Percentiles rank a stretch among this genome's conserved stretches.
These are phyloP conservation scores for Ophiostoma ulmi DNA, from an alignment of 2,329 filamentous ascomycete species.

Conservation along the genomic window DNA sequence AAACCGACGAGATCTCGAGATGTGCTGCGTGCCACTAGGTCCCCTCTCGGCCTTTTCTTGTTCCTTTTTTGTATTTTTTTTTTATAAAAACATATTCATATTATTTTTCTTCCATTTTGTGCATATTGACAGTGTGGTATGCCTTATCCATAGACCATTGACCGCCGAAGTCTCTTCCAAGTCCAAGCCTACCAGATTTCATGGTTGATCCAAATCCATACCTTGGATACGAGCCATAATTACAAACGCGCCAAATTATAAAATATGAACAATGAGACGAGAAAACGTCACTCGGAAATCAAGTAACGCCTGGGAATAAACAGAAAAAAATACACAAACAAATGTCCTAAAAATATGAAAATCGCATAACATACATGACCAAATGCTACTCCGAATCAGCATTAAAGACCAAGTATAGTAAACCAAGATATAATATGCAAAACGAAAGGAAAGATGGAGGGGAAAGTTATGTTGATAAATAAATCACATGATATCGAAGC, in stretches of 20 bases:
- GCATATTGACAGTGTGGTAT: not conserved
- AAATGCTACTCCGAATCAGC: not conserved
- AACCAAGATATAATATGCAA: not conserved
- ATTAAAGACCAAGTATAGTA: not conserved
- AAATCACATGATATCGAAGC: not conserved
- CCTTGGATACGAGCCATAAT: not conserved
- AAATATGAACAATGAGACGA: not conserved
- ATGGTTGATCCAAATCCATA: conserved; percentile 2
- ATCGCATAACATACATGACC: not conserved
- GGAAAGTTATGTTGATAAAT: not conserved
- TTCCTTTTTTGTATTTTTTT: not conserved
- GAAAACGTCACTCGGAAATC: not conserved
- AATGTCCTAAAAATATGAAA: not conserved
- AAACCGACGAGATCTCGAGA: not conserved
- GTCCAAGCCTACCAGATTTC: not conserved
- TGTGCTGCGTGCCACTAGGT: not conserved
- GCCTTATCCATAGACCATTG: not conserved
- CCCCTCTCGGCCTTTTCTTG: not conserved
- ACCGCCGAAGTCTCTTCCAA: not conserved
- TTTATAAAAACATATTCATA: not conserved
- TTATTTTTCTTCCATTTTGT: not conserved
- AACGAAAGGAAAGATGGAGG: not conserved
- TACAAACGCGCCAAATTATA: conserved; percentile 4
- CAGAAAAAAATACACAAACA: not conserved
- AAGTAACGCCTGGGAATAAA: conserved; percentile 8